Percentiles rank a stretch among this genome's conserved stretches.
Conservation (phyloP, 116 monocot genomes). For the Posidonia oceanica region DNA sequence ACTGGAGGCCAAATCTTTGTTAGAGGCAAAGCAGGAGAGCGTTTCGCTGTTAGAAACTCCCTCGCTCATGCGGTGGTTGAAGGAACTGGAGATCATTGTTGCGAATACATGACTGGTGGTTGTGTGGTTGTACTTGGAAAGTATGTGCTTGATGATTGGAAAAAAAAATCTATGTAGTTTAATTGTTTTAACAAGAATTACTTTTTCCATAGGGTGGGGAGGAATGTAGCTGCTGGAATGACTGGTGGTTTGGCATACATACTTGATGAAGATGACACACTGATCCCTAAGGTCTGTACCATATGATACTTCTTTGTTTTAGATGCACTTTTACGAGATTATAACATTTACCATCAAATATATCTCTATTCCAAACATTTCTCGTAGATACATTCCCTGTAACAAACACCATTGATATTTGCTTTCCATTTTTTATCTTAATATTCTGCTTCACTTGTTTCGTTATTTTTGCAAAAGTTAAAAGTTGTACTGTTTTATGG, state of each 20-base stretch:
- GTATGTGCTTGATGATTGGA: conserved; percentile 25
- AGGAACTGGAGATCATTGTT: conserved; percentile 98
- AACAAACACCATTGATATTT: too few species aligned
- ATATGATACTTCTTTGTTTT: background rate
- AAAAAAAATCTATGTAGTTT: background rate
- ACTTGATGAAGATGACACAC: conserved; percentile 89
- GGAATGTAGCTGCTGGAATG: conserved; percentile 99
- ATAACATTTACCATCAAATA: too few species aligned
- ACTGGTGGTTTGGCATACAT: conserved; percentile 97
- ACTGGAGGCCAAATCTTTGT: conserved; percentile 96
- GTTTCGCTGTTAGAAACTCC: conserved; percentile 97
- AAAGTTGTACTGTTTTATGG: too few species aligned
- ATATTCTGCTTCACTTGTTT: too few species aligned
- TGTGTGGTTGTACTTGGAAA: conserved; percentile 97
- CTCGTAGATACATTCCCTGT: too few species aligned
- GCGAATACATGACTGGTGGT: conserved; percentile 99
- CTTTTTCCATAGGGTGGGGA: conserved; percentile 54
- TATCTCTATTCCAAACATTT: too few species aligned
- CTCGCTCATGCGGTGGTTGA: conserved; percentile 93
- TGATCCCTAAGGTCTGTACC: conserved; percentile 73
- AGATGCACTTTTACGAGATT: background rate
- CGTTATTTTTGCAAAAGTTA: too few species aligned
- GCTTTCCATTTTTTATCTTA: too few species aligned
- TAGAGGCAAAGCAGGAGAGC: conserved; percentile 94
- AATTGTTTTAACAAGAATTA: background rate